Percentiles rank a stretch among this genome's conserved stretches.
Evolutionary conservation across 148 eudicot genomes (phyloP).

Genomic region (Suaeda aralocaspica): DNA sequence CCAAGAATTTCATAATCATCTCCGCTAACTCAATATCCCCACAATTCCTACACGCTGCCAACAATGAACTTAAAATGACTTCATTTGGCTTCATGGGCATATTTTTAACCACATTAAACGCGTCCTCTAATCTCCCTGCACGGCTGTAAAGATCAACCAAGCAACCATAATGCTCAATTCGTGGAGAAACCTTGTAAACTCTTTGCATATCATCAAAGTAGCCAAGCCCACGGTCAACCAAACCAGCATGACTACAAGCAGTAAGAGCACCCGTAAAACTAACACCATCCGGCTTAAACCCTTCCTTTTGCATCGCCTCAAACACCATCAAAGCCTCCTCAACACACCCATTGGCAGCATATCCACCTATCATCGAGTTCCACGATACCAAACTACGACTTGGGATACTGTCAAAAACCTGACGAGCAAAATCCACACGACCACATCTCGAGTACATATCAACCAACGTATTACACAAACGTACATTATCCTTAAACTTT

Average conservation of each 20-base stretch:
- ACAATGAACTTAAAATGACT: constrained; percentile 45
- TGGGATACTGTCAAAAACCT: constrained; percentile 45
- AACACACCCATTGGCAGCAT: constrained; percentile 48
- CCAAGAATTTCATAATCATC: constrained; percentile 34
- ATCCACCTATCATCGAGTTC: constrained; percentile 60
- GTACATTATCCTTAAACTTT: constrained; percentile 30
- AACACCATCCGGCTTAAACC: constrained; percentile 54
- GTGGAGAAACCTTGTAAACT: constrained; percentile 36
- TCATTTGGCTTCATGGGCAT: constrained; percentile 60
- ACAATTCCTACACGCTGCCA: constrained; percentile 46
- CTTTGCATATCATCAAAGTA: constrained; percentile 41
- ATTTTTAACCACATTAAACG: constrained; percentile 34
- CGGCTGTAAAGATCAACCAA: constrained; percentile 59
- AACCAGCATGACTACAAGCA: constrained; percentile 68
- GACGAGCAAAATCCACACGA: constrained; percentile 46
- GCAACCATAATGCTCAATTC: constrained; percentile 70
- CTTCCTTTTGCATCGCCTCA: constrained; percentile 37
- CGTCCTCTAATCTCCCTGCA: constrained; percentile 49
- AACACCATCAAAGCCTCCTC: constrained; percentile 43
- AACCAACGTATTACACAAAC: constrained; percentile 48
- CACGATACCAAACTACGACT: constrained; percentile 48
- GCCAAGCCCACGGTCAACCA: constrained; percentile 42
- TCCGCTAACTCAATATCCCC: constrained; percentile 50
- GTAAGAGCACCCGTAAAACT: constrained; percentile 54
- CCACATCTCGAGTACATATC: constrained; percentile 74